Conservation (phyloP, 805 yeast species). For the Candida nitratophila region DNA sequence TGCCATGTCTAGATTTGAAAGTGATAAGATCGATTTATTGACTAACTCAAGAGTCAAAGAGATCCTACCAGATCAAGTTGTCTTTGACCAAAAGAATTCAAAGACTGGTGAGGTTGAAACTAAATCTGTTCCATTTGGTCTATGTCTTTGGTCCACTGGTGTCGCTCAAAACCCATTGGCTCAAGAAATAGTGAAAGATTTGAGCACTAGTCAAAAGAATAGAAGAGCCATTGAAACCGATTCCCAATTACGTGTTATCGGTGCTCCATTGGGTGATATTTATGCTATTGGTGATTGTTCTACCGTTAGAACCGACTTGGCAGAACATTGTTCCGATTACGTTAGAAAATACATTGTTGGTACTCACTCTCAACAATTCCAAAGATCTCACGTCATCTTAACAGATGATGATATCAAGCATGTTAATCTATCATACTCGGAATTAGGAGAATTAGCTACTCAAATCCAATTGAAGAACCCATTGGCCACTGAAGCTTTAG, state of each 20-base stretch:
- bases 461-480: constrained; percentile 49
- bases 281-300: constrained; percentile 72
- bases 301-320: constrained; percentile 54
- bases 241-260: constrained; percentile 61
- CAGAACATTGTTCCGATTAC: constrained; percentile 46
- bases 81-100: constrained; percentile 46
- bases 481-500: constrained; percentile 49
- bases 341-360: constrained; percentile 39
- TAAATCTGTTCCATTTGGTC: constrained; percentile 55
- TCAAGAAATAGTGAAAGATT: constrained; percentile 41
- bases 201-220: constrained; percentile 46
- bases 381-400: constrained; percentile 24
- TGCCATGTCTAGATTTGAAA: constrained; percentile 56
- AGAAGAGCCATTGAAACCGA: constrained; percentile 72
- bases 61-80: constrained; percentile 48
- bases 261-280: constrained; percentile 60
- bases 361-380: constrained; percentile 30
- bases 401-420: constrained; percentile 47
- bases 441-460: constrained; percentile 40
- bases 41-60: constrained; percentile 59
- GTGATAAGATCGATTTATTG: constrained; percentile 55
- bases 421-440: constrained; percentile 38
- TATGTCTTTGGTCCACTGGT: constrained; percentile 74
- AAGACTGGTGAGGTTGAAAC: constrained; percentile 35
- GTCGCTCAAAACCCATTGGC: constrained; percentile 62